Evolutionary conservation across 768 basidiomycete species (phyloP).

Genomic region (Termitomyces sp.): DNA sequence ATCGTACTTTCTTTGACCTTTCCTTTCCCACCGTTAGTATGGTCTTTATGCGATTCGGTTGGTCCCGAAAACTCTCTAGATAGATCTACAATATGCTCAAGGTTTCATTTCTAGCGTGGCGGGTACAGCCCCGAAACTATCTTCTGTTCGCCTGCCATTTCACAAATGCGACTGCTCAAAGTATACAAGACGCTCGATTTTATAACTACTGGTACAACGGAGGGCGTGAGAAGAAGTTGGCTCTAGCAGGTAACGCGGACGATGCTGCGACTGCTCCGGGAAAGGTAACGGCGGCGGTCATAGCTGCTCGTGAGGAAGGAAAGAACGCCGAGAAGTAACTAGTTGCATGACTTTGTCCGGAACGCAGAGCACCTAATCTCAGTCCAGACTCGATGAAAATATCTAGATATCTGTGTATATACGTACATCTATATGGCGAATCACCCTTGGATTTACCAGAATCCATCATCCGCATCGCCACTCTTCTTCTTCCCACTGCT

Average conservation of each 20-base stretch:
- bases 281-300: slow-evolving; percentile 45
- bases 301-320: slow-evolving; percentile 35
- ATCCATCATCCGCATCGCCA: slow-evolving; percentile 68
- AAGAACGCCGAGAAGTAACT: slow-evolving; percentile 26
- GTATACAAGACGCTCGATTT: slow-evolving; percentile 79
- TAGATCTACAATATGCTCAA: neutral
- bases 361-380: neutral
- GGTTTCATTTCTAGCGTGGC: slow-evolving; percentile 62
- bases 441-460: slow-evolving; percentile 49
- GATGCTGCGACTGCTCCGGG: slow-evolving; percentile 26
- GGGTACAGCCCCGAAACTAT: slow-evolving; percentile 94
- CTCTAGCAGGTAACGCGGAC: slow-evolving; percentile 21
- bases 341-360: neutral
- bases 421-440: slow-evolving; percentile 3
- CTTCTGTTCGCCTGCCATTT: slow-evolving; percentile 90
- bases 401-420: slow-evolving; percentile 14
- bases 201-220: slow-evolving; percentile 88
- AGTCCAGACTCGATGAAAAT: slow-evolving; percentile 12
- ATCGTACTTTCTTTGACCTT: slow-evolving; percentile 4
- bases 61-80: slow-evolving; percentile 15
- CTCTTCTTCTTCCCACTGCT: slow-evolving; percentile 65
- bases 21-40: slow-evolving; percentile 26
- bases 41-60: slow-evolving; percentile 97
- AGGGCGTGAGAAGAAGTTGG: slow-evolving; percentile 71
- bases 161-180: slow-evolving; percentile 86